Conservation (phyloP, 164 flowering plant species). For the Dillenia turbinata region DNA sequence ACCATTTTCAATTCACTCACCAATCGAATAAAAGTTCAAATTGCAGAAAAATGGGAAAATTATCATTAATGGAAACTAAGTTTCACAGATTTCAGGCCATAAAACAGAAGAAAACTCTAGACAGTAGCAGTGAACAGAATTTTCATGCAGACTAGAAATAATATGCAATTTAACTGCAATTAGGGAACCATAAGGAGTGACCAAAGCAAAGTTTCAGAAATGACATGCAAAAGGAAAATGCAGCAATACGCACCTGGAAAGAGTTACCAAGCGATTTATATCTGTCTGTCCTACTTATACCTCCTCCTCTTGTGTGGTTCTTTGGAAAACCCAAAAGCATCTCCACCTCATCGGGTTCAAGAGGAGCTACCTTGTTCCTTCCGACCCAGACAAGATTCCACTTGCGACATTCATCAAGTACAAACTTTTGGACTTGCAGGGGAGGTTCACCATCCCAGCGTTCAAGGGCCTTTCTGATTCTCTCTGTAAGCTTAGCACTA, state of each 20-base stretch:
- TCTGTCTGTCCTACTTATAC: conserved; percentile 81
- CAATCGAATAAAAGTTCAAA: too few relatives aligned
- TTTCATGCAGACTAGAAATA: too few relatives aligned
- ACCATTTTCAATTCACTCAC: too few relatives aligned
- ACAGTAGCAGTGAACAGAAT: too few relatives aligned
- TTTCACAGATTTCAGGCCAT: background rate
- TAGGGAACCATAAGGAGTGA: background rate
- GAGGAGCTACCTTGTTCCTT: conserved; percentile 75
- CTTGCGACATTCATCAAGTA: conserved; percentile 63
- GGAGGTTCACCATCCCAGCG: conserved; percentile 58
- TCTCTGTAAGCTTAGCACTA: conserved; percentile 74
- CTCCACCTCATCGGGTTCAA: conserved; percentile 86
- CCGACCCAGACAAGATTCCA: conserved; percentile 99
- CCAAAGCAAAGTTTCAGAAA: background rate
- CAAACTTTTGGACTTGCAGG: conserved; percentile 42
- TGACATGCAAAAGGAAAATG: background rate
- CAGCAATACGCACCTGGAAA: conserved; percentile 52
- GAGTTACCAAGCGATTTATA: conserved; percentile 82
- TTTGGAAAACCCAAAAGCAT: conserved; percentile 78
- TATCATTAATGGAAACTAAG: too few relatives aligned
- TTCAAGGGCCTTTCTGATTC: conserved; percentile 62
- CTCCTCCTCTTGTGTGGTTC: conserved; percentile 92
- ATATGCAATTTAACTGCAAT: too few relatives aligned
- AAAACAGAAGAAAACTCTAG: background rate
- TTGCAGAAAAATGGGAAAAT: too few relatives aligned